A percentile compares a stretch with the other conserved stretches of the same genome.
Conservation (phyloP, 371 early-diverging fungal species). For the Catenaria anguillulae region DNA sequence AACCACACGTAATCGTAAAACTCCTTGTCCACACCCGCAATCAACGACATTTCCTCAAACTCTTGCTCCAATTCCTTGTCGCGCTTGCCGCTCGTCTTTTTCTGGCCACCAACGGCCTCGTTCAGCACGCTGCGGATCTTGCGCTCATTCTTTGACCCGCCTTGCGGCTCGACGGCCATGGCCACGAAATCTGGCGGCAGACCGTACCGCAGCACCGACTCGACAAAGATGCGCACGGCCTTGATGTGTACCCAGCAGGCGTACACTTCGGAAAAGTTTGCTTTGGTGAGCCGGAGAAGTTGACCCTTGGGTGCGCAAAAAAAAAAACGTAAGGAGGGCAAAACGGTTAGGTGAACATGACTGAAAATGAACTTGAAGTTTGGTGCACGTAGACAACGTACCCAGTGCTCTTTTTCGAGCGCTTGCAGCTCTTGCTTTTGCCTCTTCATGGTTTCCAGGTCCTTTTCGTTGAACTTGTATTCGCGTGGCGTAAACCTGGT, state of each 20-base stretch:
- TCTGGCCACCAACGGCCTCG: slow-evolving; percentile 23
- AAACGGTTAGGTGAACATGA: too few relatives aligned
- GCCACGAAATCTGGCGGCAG: slow-evolving; percentile 87
- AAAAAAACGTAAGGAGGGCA: too few relatives aligned
- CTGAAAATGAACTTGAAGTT: neutral
- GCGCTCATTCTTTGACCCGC: slow-evolving; percentile 49
- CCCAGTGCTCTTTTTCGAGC: slow-evolving; percentile 64
- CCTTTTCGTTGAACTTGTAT: slow-evolving; percentile 70
- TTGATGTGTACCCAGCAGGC: slow-evolving; percentile 85
- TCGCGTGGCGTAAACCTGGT: slow-evolving; percentile 78
- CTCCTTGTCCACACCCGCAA: slow-evolving; percentile 6
- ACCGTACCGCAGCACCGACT: slow-evolving; percentile 92
- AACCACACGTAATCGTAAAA: neutral
- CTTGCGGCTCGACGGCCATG: slow-evolving; percentile 55
- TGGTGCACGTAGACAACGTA: too few relatives aligned
- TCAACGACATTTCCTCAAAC: slow-evolving; percentile 4
- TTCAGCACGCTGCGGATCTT: slow-evolving; percentile 56
- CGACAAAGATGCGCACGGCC: slow-evolving; percentile 82
- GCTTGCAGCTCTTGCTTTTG: slow-evolving; percentile 53
- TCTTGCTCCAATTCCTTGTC: neutral
- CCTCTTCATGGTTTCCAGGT: slow-evolving; percentile 53
- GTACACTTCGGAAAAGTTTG: slow-evolving; percentile 85
- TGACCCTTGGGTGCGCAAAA: slow-evolving; percentile 36
- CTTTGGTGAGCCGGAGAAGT: slow-evolving; percentile 66
- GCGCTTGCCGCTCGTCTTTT: neutral